Percentiles rank a stretch among this genome's conserved stretches.
Evolutionary conservation across 2,329 filamentous ascomycete genomes (phyloP).

Genomic region (Aaosphaeria arxii): DNA sequence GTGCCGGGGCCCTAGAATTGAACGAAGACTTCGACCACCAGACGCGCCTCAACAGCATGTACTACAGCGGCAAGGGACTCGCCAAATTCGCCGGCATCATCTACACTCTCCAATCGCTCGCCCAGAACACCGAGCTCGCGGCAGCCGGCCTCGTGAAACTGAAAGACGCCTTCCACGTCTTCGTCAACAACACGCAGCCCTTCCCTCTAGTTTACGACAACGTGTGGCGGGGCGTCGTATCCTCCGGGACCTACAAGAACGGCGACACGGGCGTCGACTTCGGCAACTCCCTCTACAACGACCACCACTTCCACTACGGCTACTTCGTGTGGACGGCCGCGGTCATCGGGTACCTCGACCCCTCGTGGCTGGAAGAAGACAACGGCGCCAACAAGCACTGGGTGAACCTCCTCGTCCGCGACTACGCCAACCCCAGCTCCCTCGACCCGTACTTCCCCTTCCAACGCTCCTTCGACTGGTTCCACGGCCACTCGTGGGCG

Average conservation of each 20-base stretch:
- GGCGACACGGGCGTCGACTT: conserved; percentile 72
- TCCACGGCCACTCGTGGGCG: conserved; percentile 88
- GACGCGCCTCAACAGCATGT: conserved; percentile 84
- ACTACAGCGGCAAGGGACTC: conserved; percentile 69
- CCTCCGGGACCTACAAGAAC: conserved; percentile 68
- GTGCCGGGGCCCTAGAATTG: conserved; percentile 67
- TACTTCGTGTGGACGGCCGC: conserved; percentile 90
- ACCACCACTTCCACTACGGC: conserved; percentile 68
- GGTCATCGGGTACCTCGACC: conserved; percentile 78
- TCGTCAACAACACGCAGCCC: conserved; percentile 42
- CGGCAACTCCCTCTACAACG: conserved; percentile 82
- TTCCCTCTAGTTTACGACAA: conserved; percentile 58
- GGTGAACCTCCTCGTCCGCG: conserved; percentile 79
- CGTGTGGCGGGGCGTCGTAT: conserved; percentile 80
- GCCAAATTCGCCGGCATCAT: conserved; percentile 46
- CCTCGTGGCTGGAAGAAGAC: conserved; percentile 60
- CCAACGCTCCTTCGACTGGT: conserved; percentile 78
- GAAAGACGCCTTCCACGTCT: conserved; percentile 51
- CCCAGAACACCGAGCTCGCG: conserved; percentile 56
- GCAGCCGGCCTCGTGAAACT: conserved; percentile 51
- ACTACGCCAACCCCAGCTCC: conserved; percentile 73
- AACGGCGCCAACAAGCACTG: conserved; percentile 67
- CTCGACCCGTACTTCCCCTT: conserved; percentile 73
- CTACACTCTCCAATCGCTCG: conserved; percentile 52
- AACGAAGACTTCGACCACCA: conserved; percentile 72